These are phyloP conservation scores for Suillus weaverae DNA, from an alignment of 768 basidiomycete genomes.

Conservation along the genomic window DNA sequence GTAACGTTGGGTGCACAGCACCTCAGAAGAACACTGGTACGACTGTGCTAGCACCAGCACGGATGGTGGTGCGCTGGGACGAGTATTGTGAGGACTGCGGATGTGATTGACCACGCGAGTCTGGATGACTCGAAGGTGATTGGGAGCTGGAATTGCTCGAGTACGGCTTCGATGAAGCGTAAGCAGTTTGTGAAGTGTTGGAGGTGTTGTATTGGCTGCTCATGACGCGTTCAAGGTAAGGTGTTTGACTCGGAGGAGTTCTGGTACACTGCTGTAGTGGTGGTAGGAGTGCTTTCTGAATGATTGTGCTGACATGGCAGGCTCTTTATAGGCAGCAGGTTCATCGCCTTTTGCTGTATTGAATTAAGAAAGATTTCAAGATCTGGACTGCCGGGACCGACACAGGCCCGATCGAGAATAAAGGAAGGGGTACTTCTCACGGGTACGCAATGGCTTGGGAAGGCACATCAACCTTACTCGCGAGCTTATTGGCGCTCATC, in stretches of 20 bases:
- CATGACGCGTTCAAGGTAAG: constrained; percentile 20
- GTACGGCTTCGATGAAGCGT: constrained; percentile 23
- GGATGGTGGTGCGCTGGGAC: constrained; percentile 40
- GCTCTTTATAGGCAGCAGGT: constrained; percentile 28
- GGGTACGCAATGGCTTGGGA: constrained; percentile 13
- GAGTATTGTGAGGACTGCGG: constrained; percentile 26
- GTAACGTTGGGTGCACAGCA: background rate
- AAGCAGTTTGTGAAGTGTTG: constrained; percentile 14
- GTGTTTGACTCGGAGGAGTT: constrained; percentile 4
- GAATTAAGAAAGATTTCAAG: constrained; percentile 16
- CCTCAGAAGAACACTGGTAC: constrained; percentile 62
- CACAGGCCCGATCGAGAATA: constrained; percentile 23
- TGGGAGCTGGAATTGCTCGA: constrained; percentile 18
- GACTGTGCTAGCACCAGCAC: constrained; percentile 48
- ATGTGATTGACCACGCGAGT: constrained; percentile 23
- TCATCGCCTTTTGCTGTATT: constrained; percentile 30
- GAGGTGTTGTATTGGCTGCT: constrained; percentile 25
- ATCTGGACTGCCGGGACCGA: constrained; percentile 31
- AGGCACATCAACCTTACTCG: constrained; percentile 14
- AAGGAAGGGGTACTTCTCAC: constrained; percentile 20
- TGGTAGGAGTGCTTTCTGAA: constrained; percentile 9
- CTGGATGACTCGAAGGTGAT: constrained; percentile 18
- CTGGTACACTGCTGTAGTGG: background rate
- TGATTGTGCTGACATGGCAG: background rate
- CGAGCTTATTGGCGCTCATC: constrained; percentile 12